Evolutionary conservation across 495 filamentous ascomycete genomes (phyloP), one percentile per base, ranked within the genome.

Genomic region (Pseudoneurospora amorphoporcata): DNA sequence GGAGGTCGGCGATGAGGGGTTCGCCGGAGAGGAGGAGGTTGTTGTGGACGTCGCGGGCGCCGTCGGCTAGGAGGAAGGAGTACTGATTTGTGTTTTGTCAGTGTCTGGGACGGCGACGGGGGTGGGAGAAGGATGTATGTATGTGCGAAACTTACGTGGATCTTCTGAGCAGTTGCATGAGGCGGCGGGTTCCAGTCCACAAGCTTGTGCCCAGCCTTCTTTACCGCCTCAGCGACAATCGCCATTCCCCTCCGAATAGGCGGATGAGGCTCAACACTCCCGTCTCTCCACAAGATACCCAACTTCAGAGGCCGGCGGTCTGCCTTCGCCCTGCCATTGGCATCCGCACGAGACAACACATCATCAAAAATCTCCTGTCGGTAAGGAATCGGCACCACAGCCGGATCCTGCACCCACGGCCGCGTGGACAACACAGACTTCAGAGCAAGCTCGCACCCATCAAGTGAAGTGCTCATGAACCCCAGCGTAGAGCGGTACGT

Each of bases 231-330:
- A 0, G 80, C 79, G 3, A 85, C 81, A 4, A 74, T 81, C 0
- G 81, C 73, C 17, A 87, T 70, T 2, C 80, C 85, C 39, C 85
- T 76, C 0, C 78, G 72, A 61, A 87, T 80, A 8, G 83, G 83
- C 0, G 89, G 89, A 61, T 89, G 86, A 5, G 86, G 86, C n/a
- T 74, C 82, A 0, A 89, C 86, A 0, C 86, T 78, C 0, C 85
- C 86, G 75, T 90, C 88, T 69, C 85, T 82, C 77, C 83, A 81
- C 45, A 91, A 71, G 8, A 88, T 80, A 0, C 81, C 88, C 12
- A 90, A 78, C 61, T 83, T 84, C 6, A 89, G 74, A 4, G 79
- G 76, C 1, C 23, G 37, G 8, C 23, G 37, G 8, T 38, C 69
- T 0, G 61, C 70, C 39, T 37, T 35, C 23, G 70, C 65, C 10